Evolutionary conservation across 192 early-diverging fungal genomes (phyloP), one percentile per base, ranked within the genome.

Genomic region (Coemansia sp.): DNA sequence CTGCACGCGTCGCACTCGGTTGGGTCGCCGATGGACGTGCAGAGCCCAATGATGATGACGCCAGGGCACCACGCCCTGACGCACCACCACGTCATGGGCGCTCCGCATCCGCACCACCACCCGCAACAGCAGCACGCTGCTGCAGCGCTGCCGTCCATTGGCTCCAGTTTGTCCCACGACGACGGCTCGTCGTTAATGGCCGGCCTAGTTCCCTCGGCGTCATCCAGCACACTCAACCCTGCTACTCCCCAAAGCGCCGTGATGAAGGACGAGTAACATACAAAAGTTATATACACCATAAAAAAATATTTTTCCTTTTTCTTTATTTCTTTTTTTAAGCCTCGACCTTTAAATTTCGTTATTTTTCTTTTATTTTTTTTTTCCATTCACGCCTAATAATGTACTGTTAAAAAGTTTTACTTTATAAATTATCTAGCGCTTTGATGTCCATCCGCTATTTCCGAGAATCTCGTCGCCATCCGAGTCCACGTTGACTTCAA

Each of bases 171-270:
- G 4, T 9, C 45, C 18, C 45, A 47, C 6, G 45, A 47, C 45
- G 18, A 24, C 45, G 44, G 29, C 53, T 40, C 12, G 46, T 46
- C 47, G 44, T 31, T 23, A 35, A 38, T 61, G 35, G 45, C 23
- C 45, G 18, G 45, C 45, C 45, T 22, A 18, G 45, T 11, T 24
- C 18, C 19, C 45, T 22, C 6, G 6, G 53, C 66, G 11, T 16
- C 49, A 22, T 61, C 65, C 35, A 58, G n/a, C 27, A 52, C 19
- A 18, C 22, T 58, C 23, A 68, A 61, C 48, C 58, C 72, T 9
- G 33, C 60, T 46, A 73, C 60, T 22, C 60, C 71, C 12, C 59
- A 67, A 56, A 67, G 38, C 30, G n/a, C n/a, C n/a, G n/a, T n/a
- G n/a, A 40, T 40, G 12, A 40, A 40, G 35, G 35, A 40, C 12